Base-by-base conservation (phyloP, 2,329 filamentous ascomycete species). In the Magnaporthiopsis rhizophila region DNA sequence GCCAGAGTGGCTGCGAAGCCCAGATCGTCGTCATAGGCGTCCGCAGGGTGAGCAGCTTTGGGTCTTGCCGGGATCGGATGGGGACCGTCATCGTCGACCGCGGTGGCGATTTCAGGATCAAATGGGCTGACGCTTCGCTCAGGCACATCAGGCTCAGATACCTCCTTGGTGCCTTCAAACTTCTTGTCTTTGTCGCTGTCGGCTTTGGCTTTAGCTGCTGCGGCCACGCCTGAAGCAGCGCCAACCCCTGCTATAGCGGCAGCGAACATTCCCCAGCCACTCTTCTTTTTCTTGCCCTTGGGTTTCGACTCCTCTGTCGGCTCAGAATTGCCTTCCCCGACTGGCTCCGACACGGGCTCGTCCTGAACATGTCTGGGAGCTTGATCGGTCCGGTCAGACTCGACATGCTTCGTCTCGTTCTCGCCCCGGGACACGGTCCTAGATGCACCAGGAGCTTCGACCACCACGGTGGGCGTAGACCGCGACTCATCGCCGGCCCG, bases 1-100 rank as follows among this genome's bases (percentile, higher is more conserved):
- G 88, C 88, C 60, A 91, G 75, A 3, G 84, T 86, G 34, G 89
- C 89, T 9, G 87, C 85, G 68, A 92, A 91, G 62, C 86, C 86
- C 11, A 89, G 76, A 68, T 91, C 89, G 65, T 88, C 83, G 1
- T 78, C 83, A 70, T 89, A 92, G 12, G 82, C 77, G 26, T 88
- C 89, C 30, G 88, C 87, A 73, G 89, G 84, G 65, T 84, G 80
- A 58, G 79, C 71, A 26, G 71, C 69, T 62, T 77, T 76, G n/a
- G 80, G 78, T 66, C 77, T 80, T 13, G 75, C 67, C 11, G 83
- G 83, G 69, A 88, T 87, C 3, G 86, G 83, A 3, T 83, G 83
- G 21, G 83, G 81, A 8, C 73, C 73, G 21, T 77, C 77, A 53
- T 79, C 77, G 18, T 53, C 45, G n/a, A 13, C 45, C 21, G 45